Conservation (phyloP, 2,329 filamentous ascomycete genomes). For the Ceratocystiopsis minuta region DNA sequence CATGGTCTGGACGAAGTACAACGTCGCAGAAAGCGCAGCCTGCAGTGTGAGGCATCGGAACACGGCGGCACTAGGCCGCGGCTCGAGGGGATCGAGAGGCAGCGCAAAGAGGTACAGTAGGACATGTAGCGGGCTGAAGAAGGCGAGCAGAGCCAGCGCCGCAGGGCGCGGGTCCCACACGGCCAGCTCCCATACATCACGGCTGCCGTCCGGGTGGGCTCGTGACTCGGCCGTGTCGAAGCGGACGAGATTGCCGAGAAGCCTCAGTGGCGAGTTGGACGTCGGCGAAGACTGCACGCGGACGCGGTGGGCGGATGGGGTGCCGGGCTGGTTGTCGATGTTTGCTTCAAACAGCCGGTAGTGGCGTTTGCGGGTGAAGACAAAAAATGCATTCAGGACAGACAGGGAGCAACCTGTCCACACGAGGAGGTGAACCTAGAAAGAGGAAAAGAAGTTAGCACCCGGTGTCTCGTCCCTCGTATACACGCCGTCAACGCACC, state of each 20-base stretch:
- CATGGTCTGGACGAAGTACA: constrained; percentile 52
- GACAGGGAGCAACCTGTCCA: constrained; percentile 50
- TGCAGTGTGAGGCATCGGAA: constrained; percentile 68
- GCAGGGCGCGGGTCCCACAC: constrained; percentile 88
- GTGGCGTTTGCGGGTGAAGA: constrained; percentile 61
- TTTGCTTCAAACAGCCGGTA: constrained; percentile 84
- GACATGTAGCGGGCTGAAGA: constrained; percentile 90
- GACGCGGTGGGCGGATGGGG: constrained; percentile 75
- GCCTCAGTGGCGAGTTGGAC: constrained; percentile 57
- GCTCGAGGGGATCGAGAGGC: constrained; percentile 57
- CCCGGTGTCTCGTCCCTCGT: no score
- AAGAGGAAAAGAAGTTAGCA: constrained; percentile 1
- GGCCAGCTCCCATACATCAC: constrained; percentile 87
- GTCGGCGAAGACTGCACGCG: constrained; percentile 66
- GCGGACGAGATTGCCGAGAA: constrained; percentile 50
- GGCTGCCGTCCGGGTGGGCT: constrained; percentile 61
- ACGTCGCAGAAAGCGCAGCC: constrained; percentile 54
- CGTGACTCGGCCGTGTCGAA: constrained; percentile 59
- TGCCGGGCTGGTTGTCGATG: constrained; percentile 57
- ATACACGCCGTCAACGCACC: not conserved
- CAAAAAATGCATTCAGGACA: constrained; percentile 61
- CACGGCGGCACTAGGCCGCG: constrained; percentile 69
- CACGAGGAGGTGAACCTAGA: constrained; percentile 50
- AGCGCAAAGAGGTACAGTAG: constrained; percentile 78
- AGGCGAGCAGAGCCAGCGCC: constrained; percentile 63